phyloP scores from a whole-genome alignment of 2,329 filamentous ascomycete species.

The Acephala macrosclerotiorum region DNA sequence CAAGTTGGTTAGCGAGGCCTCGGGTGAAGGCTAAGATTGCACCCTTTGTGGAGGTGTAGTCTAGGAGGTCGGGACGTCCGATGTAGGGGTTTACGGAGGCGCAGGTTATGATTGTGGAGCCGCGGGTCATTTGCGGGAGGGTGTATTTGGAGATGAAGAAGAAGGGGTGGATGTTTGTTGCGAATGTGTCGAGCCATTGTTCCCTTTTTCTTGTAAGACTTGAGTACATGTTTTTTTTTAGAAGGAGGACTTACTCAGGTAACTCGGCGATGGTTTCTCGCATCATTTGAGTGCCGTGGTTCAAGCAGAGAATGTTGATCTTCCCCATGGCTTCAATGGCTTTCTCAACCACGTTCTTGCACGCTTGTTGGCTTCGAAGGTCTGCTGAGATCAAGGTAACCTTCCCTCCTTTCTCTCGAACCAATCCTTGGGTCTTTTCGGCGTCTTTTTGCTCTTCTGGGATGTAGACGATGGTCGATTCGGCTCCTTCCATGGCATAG shows the following conservation, averaged over 20 bases:
- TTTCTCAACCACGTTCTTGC: slow-evolving; percentile 72
- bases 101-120: slow-evolving; percentile 84
- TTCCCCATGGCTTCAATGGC: slow-evolving; percentile 70
- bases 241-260: slow-evolving; percentile 60
- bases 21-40: slow-evolving; percentile 79
- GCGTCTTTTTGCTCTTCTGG: slow-evolving; percentile 80
- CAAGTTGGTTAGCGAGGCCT: slow-evolving; percentile 21
- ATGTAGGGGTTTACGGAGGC: slow-evolving; percentile 85
- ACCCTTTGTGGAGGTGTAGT: slow-evolving; percentile 83
- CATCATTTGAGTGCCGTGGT: slow-evolving; percentile 80
- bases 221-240: not conserved
- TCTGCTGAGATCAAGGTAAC: slow-evolving; percentile 71
- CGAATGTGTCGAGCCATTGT: slow-evolving; percentile 81
- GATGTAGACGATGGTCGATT: slow-evolving; percentile 76
- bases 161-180: slow-evolving; percentile 83
- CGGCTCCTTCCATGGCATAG: slow-evolving; percentile 82
- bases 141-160: slow-evolving; percentile 83
- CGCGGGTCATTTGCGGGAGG: slow-evolving; percentile 76
- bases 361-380: slow-evolving; percentile 70
- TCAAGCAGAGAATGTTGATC: slow-evolving; percentile 79
- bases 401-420: slow-evolving; percentile 71
- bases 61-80: slow-evolving; percentile 79
- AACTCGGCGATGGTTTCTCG: slow-evolving; percentile 74
- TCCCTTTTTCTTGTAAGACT: slow-evolving; percentile 51
- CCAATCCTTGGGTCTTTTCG: slow-evolving; percentile 73